Evolutionary conservation across 169 alveolate species (phyloP).

Genomic region (Perkinsus marinus): DNA sequence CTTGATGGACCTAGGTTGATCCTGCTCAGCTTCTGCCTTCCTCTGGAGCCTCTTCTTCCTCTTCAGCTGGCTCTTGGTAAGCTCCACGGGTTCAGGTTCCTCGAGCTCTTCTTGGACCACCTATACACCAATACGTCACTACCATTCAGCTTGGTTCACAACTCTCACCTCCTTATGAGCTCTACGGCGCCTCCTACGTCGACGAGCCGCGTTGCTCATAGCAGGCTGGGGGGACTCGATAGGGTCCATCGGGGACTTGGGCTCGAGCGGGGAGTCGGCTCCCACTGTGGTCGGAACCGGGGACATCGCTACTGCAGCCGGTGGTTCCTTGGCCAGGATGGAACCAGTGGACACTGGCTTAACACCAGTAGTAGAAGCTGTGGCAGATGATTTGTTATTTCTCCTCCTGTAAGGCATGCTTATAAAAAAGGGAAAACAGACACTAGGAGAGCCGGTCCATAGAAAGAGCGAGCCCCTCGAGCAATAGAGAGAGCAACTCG

Average conservation of each 20-base stretch:
- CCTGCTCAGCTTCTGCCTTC: background rate
- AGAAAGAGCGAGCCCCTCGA: background rate
- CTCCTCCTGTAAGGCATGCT: background rate
- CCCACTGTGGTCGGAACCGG: background rate
- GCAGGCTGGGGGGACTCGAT: background rate
- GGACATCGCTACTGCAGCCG: background rate
- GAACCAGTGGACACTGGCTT: background rate
- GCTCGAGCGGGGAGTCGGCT: background rate
- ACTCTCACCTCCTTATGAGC: background rate
- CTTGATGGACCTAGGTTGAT: background rate
- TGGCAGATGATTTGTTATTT: background rate
- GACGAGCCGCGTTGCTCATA: background rate
- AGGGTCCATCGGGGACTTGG: background rate
- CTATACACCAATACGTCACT: background rate
- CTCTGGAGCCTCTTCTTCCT: background rate
- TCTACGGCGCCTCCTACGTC: background rate
- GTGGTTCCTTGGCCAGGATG: background rate
- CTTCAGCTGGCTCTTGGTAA: background rate
- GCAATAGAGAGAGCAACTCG: background rate
- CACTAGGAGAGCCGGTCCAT: background rate
- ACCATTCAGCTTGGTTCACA: background rate
- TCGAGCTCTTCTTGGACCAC: background rate
- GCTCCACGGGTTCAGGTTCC: background rate
- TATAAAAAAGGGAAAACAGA: background rate
- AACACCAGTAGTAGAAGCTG: background rate